Evolutionary conservation across 2,329 filamentous ascomycete genomes (phyloP), one percentile per base, ranked within the genome.

Genomic region (Pseudopyricularia cyperi): DNA sequence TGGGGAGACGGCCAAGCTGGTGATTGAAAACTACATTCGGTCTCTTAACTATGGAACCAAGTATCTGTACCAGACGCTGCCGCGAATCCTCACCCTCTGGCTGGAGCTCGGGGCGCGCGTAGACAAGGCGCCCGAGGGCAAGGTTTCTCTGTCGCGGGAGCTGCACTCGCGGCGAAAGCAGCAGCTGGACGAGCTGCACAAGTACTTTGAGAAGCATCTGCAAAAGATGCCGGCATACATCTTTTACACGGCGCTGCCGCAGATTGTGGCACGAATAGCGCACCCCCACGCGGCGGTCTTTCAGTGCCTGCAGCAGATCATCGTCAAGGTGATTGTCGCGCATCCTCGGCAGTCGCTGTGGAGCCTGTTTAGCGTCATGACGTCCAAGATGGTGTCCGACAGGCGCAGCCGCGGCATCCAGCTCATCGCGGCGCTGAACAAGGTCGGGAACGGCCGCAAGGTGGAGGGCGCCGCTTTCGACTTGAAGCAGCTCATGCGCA

Each of bases 251-350:
- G 75, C 91, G 6, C 73, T 99, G 42, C 87, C 93, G 5, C 93
- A 98, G 66, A 85, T 98, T 55, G 87, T 98, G 53, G 93, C 91
- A n/a, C 83, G 93, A 32, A 96, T 99, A 60, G 87, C 87, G 46
- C 93, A 98, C 68, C 82, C 85, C 1, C 87, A 95, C 63, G 67
- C 67, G 4, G 79, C 82, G 1, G 89, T 95, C 2, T 94, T 88
- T 67, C 80, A 83, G 54, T 72, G 87, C 9, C 71, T 99, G 7
- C 80, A 83, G 51, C 76, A 77, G 33, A 91, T 97, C 57, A 89
- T 98, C 52, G 71, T 85, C 55, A 91, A 87, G 63, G 88, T 96
- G n/a, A 83, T 95, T 8, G 76, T 82, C 42, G 75, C 81, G n/a
- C 87, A 96, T 65, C 91, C 93, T 0, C 88, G 87, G 55, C 93